Base-by-base conservation (phyloP, 495 filamentous ascomycete species). In the Pyronema domesticum region DNA sequence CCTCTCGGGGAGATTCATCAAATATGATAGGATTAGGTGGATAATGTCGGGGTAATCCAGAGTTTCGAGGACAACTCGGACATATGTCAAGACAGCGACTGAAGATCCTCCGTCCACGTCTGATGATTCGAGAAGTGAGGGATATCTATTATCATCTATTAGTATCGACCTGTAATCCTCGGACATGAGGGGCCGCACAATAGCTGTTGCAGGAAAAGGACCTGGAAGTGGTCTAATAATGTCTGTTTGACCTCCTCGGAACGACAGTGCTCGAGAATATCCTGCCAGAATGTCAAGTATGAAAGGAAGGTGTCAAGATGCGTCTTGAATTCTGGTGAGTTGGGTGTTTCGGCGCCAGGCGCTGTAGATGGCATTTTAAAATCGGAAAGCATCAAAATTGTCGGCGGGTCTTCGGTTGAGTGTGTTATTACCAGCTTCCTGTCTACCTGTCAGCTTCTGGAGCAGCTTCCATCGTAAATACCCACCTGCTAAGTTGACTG, bases 21-120 rank as follows among this genome's bases (percentile, higher is more conserved):
- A 72, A 66, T 95, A 98, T 54, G 87, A 81, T n/a, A 98, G 75
- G 37, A 94, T 94, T 52, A 94, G 77, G 60, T 93, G 82, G 47
- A 95, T 82, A 63, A 98, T 80, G 59, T 95, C 88, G 6, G 87
- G 83, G 65, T 95, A 85, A 37, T 95, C 84, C 6, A 99, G 73
- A 0, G 83, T 82, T 59, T 95, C 88, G 4, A 99, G 75, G 53
- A 96, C 87, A 53, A 86, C 82, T 53, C 82, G 82, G 23, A 96
- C 75, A 68, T 99, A 96, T 1, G 88, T 96, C 54, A 99, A 70
- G 17, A 96, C 93, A 2, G 91, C 89, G 6, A 95, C 88, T 5
- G 89, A 91, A 1, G 93, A 96, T 37, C 93, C 93, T 35, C 91
- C 93, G 68, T 95, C 87, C 34, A 87, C 79, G 70, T 99, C 91